These are phyloP conservation scores for Stemphylium beticola DNA, from an alignment of 2,329 filamentous ascomycete species.

Conservation along the genomic window DNA sequence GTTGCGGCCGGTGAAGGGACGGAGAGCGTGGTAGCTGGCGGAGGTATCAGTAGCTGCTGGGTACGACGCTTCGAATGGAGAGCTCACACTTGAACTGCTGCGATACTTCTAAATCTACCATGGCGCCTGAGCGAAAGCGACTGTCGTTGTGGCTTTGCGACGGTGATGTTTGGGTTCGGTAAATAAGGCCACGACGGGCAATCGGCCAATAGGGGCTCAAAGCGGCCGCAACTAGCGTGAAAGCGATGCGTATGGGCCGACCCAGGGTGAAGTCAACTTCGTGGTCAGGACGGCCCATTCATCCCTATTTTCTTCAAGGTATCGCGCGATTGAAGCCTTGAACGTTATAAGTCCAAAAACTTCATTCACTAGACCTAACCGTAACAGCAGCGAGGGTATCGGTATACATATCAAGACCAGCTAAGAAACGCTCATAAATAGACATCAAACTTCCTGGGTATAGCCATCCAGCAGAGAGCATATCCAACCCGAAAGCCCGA, in stretches of 20 bases:
- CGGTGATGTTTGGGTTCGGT: conserved; percentile 32
- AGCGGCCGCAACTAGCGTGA: conserved; percentile 17
- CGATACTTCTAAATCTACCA: conserved; percentile 39
- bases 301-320: background rate
- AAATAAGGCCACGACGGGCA: conserved; percentile 32
- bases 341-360: background rate
- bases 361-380: conserved; percentile 21
- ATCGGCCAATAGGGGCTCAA: conserved; percentile 28
- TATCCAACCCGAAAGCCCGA: conserved; percentile 12
- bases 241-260: background rate
- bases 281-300: background rate
- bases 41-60: conserved; percentile 11
- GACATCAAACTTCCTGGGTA: conserved; percentile 14
- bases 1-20: conserved; percentile 49
- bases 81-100: conserved; percentile 41
- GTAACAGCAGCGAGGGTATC: conserved; percentile 45
- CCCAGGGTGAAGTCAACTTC: too few species aligned
- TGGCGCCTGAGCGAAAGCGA: conserved; percentile 11
- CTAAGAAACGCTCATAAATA: conserved; percentile 15
- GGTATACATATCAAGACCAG: conserved; percentile 31
- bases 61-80: background rate
- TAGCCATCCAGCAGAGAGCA: conserved; percentile 25
- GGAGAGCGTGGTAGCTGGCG: conserved; percentile 39
- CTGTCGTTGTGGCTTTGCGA: conserved; percentile 8
- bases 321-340: background rate